Conservation (phyloP, 2,329 filamentous ascomycete genomes). For the Fusarium sp. region DNA sequence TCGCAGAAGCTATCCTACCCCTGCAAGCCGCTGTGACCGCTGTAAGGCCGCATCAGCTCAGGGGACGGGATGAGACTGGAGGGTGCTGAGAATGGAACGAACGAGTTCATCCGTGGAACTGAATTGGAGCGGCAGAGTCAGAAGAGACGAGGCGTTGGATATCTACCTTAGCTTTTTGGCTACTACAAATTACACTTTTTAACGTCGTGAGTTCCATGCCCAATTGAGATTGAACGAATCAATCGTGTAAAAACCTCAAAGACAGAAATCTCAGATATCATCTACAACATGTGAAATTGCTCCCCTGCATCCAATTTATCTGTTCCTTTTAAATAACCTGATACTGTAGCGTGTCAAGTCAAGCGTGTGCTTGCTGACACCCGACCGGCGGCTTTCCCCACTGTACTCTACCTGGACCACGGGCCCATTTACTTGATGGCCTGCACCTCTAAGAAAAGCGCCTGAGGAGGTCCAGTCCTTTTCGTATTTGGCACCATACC, state of each 20-base stretch:
- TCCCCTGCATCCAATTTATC: slow-evolving; percentile 17
- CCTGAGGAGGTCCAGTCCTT: slow-evolving; percentile 30
- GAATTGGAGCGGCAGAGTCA: not conserved
- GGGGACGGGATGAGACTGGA: slow-evolving; percentile 13
- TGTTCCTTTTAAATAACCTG: slow-evolving; percentile 33
- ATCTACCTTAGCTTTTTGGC: not conserved
- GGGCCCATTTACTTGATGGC: slow-evolving; percentile 13
- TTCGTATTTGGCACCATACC: slow-evolving; percentile 33
- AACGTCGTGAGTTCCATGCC: not conserved
- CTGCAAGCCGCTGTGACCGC: slow-evolving; percentile 24
- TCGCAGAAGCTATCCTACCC: slow-evolving; percentile 14
- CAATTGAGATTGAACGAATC: not conserved
- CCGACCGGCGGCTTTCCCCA: slow-evolving; percentile 35
- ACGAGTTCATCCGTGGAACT: not conserved
- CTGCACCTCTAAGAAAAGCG: slow-evolving; percentile 14
- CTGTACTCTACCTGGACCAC: slow-evolving; percentile 23
- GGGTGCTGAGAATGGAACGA: not conserved
- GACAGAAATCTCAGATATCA: not conserved
- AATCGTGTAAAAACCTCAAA: not conserved
- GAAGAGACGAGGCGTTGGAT: not conserved
- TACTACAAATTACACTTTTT: slow-evolving; percentile 5
- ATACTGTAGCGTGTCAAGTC: slow-evolving; percentile 16
- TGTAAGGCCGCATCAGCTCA: slow-evolving; percentile 26
- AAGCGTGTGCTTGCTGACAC: slow-evolving; percentile 37
- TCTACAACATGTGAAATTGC: slow-evolving; percentile 6